These are phyloP conservation scores for Lasiosphaeria miniovina DNA, from an alignment of 495 filamentous ascomycete species.

Conservation along the genomic window DNA sequence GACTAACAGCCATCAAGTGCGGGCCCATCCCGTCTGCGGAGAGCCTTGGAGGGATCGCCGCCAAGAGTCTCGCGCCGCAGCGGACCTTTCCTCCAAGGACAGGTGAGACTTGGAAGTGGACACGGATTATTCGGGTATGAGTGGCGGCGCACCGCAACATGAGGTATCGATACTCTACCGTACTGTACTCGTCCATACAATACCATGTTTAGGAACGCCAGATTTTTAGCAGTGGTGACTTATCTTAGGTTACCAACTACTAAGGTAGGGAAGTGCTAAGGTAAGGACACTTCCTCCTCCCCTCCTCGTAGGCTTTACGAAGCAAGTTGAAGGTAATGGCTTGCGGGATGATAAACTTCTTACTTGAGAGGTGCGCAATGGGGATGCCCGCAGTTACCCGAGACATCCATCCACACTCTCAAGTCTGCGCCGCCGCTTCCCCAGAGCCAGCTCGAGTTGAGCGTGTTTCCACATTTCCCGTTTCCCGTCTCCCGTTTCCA, in stretches of 20 bases:
- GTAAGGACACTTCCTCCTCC: too few species aligned
- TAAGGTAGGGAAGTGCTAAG: too few species aligned
- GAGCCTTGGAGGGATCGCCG: constrained; percentile 16
- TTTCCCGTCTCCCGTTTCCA: constrained; percentile 13
- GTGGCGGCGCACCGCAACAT: not conserved
- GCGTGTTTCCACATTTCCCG: constrained; percentile 7
- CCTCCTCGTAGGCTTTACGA: not conserved
- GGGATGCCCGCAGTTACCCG: constrained; percentile 17
- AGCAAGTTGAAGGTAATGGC: not conserved
- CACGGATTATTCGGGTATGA: not conserved
- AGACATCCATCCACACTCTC: not conserved
- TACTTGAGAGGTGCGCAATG: not conserved
- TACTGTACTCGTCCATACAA: too few species aligned
- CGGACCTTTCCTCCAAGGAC: constrained; percentile 10
- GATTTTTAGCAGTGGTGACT: too few species aligned
- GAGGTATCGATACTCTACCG: too few species aligned
- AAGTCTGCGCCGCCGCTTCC: not conserved
- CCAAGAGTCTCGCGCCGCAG: constrained; percentile 13
- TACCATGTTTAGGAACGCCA: not conserved
- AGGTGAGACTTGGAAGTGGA: constrained; percentile 6
- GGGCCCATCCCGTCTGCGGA: not conserved
- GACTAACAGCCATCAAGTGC: not conserved
- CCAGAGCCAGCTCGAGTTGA: too few species aligned
- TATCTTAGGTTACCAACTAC: too few species aligned
- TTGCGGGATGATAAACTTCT: not conserved